Evolutionary conservation across 1,139 yeast genomes (phyloP).

Genomic region (Pneumocystis wakefieldiae): DNA sequence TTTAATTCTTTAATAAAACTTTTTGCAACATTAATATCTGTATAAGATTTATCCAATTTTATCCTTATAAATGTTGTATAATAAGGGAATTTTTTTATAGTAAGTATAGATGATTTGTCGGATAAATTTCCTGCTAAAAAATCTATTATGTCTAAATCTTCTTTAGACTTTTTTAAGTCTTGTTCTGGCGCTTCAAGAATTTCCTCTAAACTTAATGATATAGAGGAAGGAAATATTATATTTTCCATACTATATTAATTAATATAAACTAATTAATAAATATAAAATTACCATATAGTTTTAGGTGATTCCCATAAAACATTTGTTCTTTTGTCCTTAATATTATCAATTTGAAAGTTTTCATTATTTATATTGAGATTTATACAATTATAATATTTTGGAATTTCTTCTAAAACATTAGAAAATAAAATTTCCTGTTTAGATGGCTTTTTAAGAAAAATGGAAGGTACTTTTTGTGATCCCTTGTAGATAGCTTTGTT

Average conservation of each 20-base stretch:
- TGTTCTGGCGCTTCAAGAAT: neutral
- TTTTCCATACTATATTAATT: neutral
- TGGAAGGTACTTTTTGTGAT: conserved; percentile 5
- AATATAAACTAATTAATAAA: neutral
- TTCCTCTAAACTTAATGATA: neutral
- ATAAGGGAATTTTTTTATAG: neutral
- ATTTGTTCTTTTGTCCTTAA: neutral
- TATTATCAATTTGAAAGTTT: neutral
- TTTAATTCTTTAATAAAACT: neutral
- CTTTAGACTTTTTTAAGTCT: neutral
- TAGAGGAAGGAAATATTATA: neutral
- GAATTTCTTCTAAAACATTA: neutral
- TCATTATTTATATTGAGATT: neutral
- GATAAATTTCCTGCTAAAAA: neutral
- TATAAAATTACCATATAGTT: neutral
- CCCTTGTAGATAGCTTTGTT: conserved; percentile 10
- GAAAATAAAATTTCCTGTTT: neutral
- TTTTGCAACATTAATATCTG: neutral
- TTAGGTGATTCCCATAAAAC: neutral
- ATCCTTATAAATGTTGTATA: neutral
- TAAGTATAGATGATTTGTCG: neutral
- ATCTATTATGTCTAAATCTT: neutral
- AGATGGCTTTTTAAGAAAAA: conserved; percentile 3
- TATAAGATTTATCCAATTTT: neutral
- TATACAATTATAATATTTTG: neutral